phyloP scores from a whole-genome alignment of 1,284 basidiomycete species.

The Cutaneotrichosporon dermatis region DNA sequence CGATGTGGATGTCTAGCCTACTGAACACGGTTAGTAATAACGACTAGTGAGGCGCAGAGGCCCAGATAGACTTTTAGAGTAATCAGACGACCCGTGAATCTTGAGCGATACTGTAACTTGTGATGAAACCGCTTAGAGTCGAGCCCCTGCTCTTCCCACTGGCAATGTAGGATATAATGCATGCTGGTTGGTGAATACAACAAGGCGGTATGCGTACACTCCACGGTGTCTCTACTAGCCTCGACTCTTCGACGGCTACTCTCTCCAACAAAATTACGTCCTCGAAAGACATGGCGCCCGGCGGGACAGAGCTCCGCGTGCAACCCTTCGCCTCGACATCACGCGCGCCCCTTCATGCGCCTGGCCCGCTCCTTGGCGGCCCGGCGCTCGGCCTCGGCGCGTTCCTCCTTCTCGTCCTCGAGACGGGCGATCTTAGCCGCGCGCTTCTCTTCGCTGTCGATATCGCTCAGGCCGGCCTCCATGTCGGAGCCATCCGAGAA shows the following conservation, averaged over 20 bases:
- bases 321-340: neutral
- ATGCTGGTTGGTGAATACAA: conserved; percentile 3
- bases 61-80: no score
- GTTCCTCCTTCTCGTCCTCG: conserved; percentile 42
- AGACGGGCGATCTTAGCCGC: conserved; percentile 34
- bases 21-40: no score
- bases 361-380: conserved; percentile 24
- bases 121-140: no score
- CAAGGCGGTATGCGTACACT: neutral
- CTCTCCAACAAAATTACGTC: no score
- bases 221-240: neutral
- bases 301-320: neutral
- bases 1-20: neutral
- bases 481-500: conserved; percentile 34
- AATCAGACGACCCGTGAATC: no score
- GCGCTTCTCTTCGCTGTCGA: conserved; percentile 38
- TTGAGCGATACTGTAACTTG: no score
- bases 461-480: conserved; percentile 43
- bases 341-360: neutral
- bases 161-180: conserved; percentile 1
- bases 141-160: no score
- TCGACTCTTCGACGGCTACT: neutral
- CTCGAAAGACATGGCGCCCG: neutral
- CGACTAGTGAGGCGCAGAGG: no score
- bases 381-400: conserved; percentile 33